Evolutionary conservation across 768 basidiomycete genomes (phyloP), one percentile per base, ranked within the genome.

Genomic region (Russula dissimulans): DNA sequence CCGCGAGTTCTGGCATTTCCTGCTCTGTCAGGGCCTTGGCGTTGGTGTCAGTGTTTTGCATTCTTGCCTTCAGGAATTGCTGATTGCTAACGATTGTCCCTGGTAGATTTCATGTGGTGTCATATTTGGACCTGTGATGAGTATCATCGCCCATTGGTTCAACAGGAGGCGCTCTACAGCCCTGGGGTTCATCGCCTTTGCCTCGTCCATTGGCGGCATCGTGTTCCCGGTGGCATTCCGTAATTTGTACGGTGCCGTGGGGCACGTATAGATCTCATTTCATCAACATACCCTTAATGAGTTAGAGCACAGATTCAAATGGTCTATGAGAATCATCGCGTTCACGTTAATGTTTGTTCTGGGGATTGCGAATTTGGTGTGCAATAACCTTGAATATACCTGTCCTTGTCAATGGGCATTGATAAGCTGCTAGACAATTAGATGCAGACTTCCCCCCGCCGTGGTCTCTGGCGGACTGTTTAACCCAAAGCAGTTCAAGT

Each of bases 81-180:
- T 39, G 9, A 3, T 9, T 2, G 9, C 50, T 36, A 41, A 36
- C 18, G 8, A 29, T 44, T n/a, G 36, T 45, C 22, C 18, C 14
- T 47, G 1, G 12, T 54, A 73, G 72, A 43, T 72, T 12, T 64
- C 67, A 6, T 67, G 64, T 36, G 87, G 87, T 3, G 71, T 83
- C 8, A 74, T 89, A 8, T 88, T 85, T 50, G 81, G 84, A 4
- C 83, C 84, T 0, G 78, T 81, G 3, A 71, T 81, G 4, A 80
- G 81, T 1, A 73, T 86, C 34, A 69, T 86, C 1, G 79, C 84
- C 1, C 87, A 90, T 68, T 91, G 88, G 87, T 90, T 89, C 74
- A 79, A 81, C 60, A 78, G 73, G 59, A 76, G 72, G 57, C 74
- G 81, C 42, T 79, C 81, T 0, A 59, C 82, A 4, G 86, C 82